Base-by-base conservation (phyloP, 805 yeast genomes). In the Candida arabinofermentans region DNA sequence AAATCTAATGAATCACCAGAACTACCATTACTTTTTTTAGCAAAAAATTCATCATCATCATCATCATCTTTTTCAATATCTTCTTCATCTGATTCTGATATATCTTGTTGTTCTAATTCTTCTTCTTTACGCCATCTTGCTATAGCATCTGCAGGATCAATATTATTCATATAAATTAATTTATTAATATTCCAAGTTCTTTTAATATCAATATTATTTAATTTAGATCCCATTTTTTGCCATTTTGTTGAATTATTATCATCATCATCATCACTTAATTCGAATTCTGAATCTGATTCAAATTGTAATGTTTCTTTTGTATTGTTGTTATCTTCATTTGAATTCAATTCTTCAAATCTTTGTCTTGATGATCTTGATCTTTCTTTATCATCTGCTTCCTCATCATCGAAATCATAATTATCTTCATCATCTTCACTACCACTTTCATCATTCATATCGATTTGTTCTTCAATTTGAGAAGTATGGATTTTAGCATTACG, bases 181-280 rank as follows among this genome's bases (percentile, higher is more conserved):
- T 85, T 86, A 52, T 83, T 81, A 47, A 91, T 77, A 61, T 91
- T 86, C 90, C 95, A 86, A 44, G 68, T 70, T 64, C 71, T 76
- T 53, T 66, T 71, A 57, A 64, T 68, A 44, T 65, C 57, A 5
- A 74, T 50, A n/a, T 83, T 75, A 47, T 75, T 69, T 43, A 86
- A 67, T 51, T 74, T 80, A 4, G 78, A 59, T 1, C 96, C 96
- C 30, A 84, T 69, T 9, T 54, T 47, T 38, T 64, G 56, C 66
- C 72, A 72, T 26, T 66, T 65, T 7, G 26, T 32, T 14, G 16
- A n/a, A 7, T 64, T 61, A 8, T 60, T 69, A 10, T 57, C 68
- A 34, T 56, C 62, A 4, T 76, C 66, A 8, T 62, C 71, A 58
- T 58, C 63, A 18, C 53, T 52, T 22, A 51, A 42, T 24, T 58